Percentiles rank a stretch among this genome's conserved stretches.
These are phyloP conservation scores for Phytophthora pistaciae DNA, from an alignment of 352 stramenopile species.

Conservation along the genomic window DNA sequence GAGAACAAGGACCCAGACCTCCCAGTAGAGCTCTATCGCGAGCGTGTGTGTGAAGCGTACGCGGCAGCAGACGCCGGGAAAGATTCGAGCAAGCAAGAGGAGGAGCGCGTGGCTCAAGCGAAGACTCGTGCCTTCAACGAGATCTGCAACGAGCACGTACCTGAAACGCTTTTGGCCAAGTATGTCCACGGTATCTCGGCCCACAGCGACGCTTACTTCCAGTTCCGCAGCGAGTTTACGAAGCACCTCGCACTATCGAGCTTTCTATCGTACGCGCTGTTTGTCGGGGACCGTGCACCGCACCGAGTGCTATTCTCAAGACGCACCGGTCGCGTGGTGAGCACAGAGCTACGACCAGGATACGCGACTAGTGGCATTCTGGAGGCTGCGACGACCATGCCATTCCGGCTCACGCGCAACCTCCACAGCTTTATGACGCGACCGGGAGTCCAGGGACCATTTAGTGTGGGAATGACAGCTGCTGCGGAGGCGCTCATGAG, in stretches of 20 bases:
- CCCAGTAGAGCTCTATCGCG: slow-evolving; percentile 81
- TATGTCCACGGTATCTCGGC: slow-evolving; percentile 84
- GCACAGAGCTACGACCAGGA: slow-evolving; percentile 83
- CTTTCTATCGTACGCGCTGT: slow-evolving; percentile 87
- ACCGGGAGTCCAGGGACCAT: slow-evolving; percentile 84
- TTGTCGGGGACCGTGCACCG: slow-evolving; percentile 86
- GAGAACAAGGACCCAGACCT: slow-evolving; percentile 81
- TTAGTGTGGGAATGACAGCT: slow-evolving; percentile 86
- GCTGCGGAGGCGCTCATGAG: slow-evolving; percentile 84
- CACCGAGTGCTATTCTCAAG: slow-evolving; percentile 87
- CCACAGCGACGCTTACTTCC: slow-evolving; percentile 84
- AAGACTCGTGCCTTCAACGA: slow-evolving; percentile 81
- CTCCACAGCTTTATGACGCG: slow-evolving; percentile 90
- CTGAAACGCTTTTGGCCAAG: slow-evolving; percentile 87
- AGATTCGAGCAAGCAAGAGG: slow-evolving; percentile 58
- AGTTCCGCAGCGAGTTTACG: slow-evolving; percentile 90
- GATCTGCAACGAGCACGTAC: slow-evolving; percentile 83
- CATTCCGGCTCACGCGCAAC: slow-evolving; percentile 91
- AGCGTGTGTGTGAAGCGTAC: slow-evolving; percentile 80
- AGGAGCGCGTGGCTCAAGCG: slow-evolving; percentile 66
- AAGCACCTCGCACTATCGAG: slow-evolving; percentile 88
- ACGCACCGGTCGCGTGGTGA: slow-evolving; percentile 82
- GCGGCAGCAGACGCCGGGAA: slow-evolving; percentile 39
- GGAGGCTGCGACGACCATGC: slow-evolving; percentile 84
- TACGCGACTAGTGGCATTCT: slow-evolving; percentile 88